Conservation (phyloP, 495 filamentous ascomycete species). For the Xylaria scruposa region DNA sequence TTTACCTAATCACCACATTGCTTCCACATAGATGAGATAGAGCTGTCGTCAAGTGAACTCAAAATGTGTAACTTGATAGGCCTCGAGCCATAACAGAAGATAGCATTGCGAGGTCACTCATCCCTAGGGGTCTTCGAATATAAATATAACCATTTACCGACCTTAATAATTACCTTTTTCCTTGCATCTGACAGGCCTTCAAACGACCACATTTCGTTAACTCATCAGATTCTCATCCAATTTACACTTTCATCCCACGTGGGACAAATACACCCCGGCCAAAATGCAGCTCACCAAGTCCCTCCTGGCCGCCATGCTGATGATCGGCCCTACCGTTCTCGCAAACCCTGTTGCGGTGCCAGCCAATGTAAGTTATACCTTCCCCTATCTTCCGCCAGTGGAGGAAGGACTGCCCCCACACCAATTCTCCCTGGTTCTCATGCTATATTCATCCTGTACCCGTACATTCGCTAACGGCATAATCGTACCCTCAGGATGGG, state of each 20-base stretch:
- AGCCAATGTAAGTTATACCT: conserved; percentile 11
- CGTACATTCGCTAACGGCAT: background rate
- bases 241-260: background rate
- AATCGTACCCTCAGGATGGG: background rate
- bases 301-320: conserved; percentile 36
- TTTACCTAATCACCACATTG: background rate
- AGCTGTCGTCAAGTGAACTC: conserved; percentile 26
- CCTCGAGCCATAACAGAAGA: background rate
- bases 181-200: background rate
- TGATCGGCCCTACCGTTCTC: conserved; percentile 32
- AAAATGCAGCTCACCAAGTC: conserved; percentile 38
- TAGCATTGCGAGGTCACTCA: background rate
- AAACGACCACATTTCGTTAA: background rate
- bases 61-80: background rate
- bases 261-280: background rate
- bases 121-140: background rate
- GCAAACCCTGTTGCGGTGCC: conserved; percentile 29
- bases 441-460: background rate
- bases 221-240: background rate
- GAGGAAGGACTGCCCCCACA: background rate
- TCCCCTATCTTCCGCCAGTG: background rate
- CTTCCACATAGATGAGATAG: conserved; percentile 16
- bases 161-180: background rate
- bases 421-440: background rate
- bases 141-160: conserved; percentile 2